Conservation (phyloP, 1,284 basidiomycete genomes). For the Fistulinella staudtii region DNA sequence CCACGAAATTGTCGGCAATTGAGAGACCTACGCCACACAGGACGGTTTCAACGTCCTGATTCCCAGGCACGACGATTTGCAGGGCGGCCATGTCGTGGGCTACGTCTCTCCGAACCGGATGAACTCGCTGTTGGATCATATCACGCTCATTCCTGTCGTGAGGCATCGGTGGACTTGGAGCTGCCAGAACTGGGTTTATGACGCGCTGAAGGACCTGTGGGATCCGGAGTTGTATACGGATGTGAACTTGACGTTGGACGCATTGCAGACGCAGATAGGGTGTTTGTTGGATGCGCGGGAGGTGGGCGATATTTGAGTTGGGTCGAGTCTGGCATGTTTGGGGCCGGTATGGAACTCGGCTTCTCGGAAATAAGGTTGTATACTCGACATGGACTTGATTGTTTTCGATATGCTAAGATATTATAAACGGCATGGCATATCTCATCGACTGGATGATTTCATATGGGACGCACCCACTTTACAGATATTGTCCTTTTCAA, state of each 20-base stretch:
- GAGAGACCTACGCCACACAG: slow-evolving; percentile 19
- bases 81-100: slow-evolving; percentile 17
- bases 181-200: slow-evolving; percentile 17
- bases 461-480: too few relatives aligned
- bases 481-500: too few relatives aligned
- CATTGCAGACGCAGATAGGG: slow-evolving; percentile 11
- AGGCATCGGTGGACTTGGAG: slow-evolving; percentile 11
- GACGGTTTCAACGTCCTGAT: slow-evolving; percentile 12
- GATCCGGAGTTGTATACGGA: slow-evolving; percentile 9
- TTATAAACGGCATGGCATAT: too few relatives aligned
- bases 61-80: slow-evolving; percentile 21
- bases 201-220: slow-evolving; percentile 10
- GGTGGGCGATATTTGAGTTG: slow-evolving; percentile 11
- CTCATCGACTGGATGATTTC: too few relatives aligned
- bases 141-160: slow-evolving; percentile 13
- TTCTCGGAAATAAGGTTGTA: too few relatives aligned
- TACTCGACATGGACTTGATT: too few relatives aligned
- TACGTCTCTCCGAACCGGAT: slow-evolving; percentile 13
- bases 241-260: slow-evolving; percentile 6
- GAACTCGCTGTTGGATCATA: slow-evolving; percentile 9
- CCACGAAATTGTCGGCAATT: slow-evolving; percentile 28
- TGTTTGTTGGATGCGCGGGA: slow-evolving; percentile 16
- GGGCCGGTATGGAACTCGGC: too few relatives aligned
- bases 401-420: too few relatives aligned
- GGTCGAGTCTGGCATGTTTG: too few relatives aligned